Evolutionary conservation across 2,329 filamentous ascomycete species (phyloP), one percentile per base, ranked within the genome.

Genomic region (Diaporthe sp.): DNA sequence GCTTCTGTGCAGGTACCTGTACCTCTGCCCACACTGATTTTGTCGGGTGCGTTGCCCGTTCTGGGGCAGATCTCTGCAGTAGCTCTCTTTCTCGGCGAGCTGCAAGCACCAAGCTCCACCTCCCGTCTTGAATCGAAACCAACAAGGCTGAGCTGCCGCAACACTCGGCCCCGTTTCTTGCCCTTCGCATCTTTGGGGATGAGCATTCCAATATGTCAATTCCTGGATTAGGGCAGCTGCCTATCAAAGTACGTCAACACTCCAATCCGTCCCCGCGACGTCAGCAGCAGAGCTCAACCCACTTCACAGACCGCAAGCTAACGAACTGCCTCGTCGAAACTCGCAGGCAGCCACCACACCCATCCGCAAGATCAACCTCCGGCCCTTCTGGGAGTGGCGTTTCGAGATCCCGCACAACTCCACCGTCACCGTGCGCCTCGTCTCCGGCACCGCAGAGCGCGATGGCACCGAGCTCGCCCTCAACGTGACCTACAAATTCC

Each of bases 391-490:
- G 80, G 94, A 96, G 88, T 96, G 94, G 92, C 91, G 94, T 70
- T 96, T 96, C 85, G 90, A 94, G 81, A 92, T 95, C 60, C 89
- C 92, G 15, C 83, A 87, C 77, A 84, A 82, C 77, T 84, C 84
- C 75, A 80, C 83, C 42, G 76, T 89, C 70, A 83, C 84, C 53
- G 81, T 90, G 65, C 88, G 95, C 86, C 88, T 98, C 37, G 85
- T 95, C 74, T 91, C 90, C 46, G 97, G 97, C 77, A 95, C 93
- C 1, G 97, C 96, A 67, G 97, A 99, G 84, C 92, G 98, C 81
- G 98, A 98, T 82, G 97, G 97, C 82, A 96, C 96, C 73, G 97
- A 99, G 86, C 93, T 99, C 58, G 95, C 95, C 15, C 89, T 91
- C 13, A 94, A 93, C 74, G 93, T 94, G 71, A 89, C 91, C 13